phyloP scores from a whole-genome alignment of 225 moss, liverwort and hornwort genomes.

The Asterella californica region DNA sequence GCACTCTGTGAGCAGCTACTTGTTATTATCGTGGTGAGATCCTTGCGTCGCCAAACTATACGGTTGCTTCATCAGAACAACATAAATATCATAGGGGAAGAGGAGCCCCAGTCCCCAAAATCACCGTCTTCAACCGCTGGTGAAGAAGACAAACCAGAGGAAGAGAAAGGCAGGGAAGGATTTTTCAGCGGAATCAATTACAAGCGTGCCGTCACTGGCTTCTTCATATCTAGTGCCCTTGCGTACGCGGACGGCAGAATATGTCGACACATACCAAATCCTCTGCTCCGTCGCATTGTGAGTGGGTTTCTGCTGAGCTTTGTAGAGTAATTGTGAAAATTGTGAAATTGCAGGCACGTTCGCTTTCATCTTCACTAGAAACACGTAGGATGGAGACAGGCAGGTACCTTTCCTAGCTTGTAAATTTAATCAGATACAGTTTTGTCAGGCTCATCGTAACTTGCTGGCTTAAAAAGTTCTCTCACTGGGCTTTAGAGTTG shows the following conservation, averaged over 20 bases:
- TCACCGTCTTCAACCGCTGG: constrained; percentile 1
- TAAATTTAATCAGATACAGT: no score
- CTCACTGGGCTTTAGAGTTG: no score
- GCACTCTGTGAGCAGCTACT: constrained; percentile 95
- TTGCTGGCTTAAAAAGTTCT: no score
- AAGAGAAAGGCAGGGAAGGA: constrained; percentile 40
- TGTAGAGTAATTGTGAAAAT: constrained; percentile 52
- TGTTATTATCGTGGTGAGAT: constrained; percentile 85
- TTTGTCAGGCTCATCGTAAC: no score
- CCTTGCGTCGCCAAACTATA: constrained; percentile 67
- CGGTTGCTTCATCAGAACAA: constrained; percentile 49
- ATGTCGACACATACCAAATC: constrained; percentile 92
- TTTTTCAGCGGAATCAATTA: constrained; percentile 58
- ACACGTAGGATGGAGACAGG: background rate
- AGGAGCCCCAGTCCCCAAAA: constrained; percentile 32
- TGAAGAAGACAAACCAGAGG: constrained; percentile 48
- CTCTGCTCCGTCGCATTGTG: constrained; percentile 77
- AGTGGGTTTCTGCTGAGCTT: constrained; percentile 98
- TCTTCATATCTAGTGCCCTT: constrained; percentile 75
- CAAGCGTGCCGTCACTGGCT: constrained; percentile 67
- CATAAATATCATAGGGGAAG: constrained; percentile 33
- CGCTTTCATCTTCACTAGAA: background rate
- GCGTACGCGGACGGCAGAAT: constrained; percentile 94
- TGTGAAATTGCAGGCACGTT: background rate
- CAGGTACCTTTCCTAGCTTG: background rate